A percentile compares a stretch with the other conserved stretches of the same genome.
phyloP scores from a whole-genome alignment of 352 stramenopile genomes.

The Phytopythium helicoides region DNA sequence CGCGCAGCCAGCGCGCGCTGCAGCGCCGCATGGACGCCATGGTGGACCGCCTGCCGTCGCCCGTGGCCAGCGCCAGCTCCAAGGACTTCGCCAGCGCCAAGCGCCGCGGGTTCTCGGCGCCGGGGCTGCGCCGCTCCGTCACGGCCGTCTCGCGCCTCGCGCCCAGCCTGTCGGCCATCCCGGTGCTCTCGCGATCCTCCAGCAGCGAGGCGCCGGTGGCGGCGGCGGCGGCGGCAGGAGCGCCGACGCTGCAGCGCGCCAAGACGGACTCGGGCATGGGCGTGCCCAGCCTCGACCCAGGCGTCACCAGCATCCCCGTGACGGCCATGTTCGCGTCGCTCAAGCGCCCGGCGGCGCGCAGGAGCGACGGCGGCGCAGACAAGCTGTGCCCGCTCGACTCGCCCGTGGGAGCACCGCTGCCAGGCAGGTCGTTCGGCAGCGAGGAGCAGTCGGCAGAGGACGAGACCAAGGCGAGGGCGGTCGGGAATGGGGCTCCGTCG shows the following conservation, averaged over 20 bases:
- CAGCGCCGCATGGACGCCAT: slow-evolving; percentile 8
- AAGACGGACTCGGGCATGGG: slow-evolving; percentile 18
- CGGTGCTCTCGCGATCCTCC: slow-evolving; percentile 17
- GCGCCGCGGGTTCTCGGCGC: no score
- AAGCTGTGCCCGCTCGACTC: slow-evolving; percentile 6
- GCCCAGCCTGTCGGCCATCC: no score
- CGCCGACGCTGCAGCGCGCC: slow-evolving; percentile 10
- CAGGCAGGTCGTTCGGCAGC: not conserved
- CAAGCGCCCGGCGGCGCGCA: not conserved
- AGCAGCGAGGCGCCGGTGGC: slow-evolving; percentile 10
- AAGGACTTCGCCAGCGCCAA: slow-evolving; percentile 21
- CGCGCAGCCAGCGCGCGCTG: slow-evolving; percentile 3
- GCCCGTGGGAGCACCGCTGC: no score
- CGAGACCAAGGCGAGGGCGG: slow-evolving; percentile 1
- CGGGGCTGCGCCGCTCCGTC: no score
- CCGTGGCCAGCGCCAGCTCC: slow-evolving; percentile 3
- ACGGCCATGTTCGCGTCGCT: not conserved
- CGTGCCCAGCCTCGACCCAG: slow-evolving; percentile 6
- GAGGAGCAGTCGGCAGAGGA: no score
- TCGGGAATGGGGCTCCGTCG: slow-evolving; percentile 1
- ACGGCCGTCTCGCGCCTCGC: slow-evolving; percentile 30
- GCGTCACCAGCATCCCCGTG: not conserved
- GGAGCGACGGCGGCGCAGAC: not conserved
- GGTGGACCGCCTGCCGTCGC: slow-evolving; percentile 14
- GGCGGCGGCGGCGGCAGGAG: slow-evolving; percentile 4